phyloP scores from a whole-genome alignment of 257 asterid species.

The Petunia secreta region DNA sequence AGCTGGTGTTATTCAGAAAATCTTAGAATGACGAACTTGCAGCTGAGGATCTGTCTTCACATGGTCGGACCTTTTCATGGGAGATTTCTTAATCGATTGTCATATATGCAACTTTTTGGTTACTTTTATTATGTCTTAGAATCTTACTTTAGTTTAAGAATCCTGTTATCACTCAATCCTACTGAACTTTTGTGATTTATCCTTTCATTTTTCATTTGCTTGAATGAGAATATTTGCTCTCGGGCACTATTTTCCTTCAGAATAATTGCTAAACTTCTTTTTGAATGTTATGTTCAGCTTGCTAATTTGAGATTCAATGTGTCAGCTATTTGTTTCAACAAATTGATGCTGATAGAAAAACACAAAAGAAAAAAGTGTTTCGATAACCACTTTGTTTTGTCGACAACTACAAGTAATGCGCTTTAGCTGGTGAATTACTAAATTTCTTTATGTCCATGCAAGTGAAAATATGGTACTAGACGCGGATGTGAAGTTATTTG shows the following conservation, averaged over 20 bases:
- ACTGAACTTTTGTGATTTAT: slow-evolving; percentile 8
- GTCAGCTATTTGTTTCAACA: background rate
- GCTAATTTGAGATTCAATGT: background rate
- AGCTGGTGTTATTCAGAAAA: slow-evolving; percentile 85
- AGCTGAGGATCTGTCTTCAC: background rate
- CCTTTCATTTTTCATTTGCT: slow-evolving; percentile 5
- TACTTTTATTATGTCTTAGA: slow-evolving; percentile 27
- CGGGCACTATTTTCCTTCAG: slow-evolving; percentile 9
- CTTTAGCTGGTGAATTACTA: background rate
- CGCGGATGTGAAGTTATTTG: background rate
- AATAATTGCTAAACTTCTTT: background rate
- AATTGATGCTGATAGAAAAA: slow-evolving; percentile 6
- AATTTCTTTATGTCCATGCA: background rate
- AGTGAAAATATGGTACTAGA: background rate
- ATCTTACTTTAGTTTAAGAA: slow-evolving; percentile 45
- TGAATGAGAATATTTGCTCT: slow-evolving; percentile 17
- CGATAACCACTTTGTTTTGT: background rate
- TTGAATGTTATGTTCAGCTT: background rate
- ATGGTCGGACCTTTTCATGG: slow-evolving; percentile 19
- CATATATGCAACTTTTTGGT: slow-evolving; percentile 27
- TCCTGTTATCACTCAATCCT: slow-evolving; percentile 40
- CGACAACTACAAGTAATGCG: background rate
- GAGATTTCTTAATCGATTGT: slow-evolving; percentile 20
- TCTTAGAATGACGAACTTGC: slow-evolving; percentile 55
- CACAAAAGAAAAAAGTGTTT: background rate